These are phyloP conservation scores for Ophiostoma pallidulum DNA, from an alignment of 2,329 filamentous ascomycete species.

Conservation along the genomic window DNA sequence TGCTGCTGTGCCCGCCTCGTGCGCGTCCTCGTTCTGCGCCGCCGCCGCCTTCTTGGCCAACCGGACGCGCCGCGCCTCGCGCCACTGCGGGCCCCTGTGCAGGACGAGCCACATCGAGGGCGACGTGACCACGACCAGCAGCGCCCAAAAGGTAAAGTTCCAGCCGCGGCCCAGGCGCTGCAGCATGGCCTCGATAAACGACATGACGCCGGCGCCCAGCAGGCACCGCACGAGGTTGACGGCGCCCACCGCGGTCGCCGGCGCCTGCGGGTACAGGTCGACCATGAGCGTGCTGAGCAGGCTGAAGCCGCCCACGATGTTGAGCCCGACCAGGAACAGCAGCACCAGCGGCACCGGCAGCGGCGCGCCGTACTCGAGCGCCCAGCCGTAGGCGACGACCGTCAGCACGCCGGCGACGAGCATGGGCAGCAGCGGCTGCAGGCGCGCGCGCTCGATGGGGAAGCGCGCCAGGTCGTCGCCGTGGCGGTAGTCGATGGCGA, in stretches of 20 bases:
- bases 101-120: constrained; percentile 34
- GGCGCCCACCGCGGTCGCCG: constrained; percentile 45
- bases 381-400: constrained; percentile 44
- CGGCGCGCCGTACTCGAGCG: constrained; percentile 31
- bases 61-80: constrained; percentile 19
- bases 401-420: constrained; percentile 39
- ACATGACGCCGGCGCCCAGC: constrained; percentile 43
- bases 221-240: constrained; percentile 48
- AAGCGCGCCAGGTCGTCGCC: constrained; percentile 40
- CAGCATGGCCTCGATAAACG: constrained; percentile 43
- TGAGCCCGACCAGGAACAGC: constrained; percentile 36
- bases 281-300: constrained; percentile 43
- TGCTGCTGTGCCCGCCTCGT: too few species aligned
- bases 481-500: constrained; percentile 43
- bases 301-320: constrained; percentile 46
- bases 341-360: constrained; percentile 39
- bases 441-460: constrained; percentile 41
- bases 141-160: constrained; percentile 40
- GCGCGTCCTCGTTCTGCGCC: too few species aligned
- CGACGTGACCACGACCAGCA: constrained; percentile 31
- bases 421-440: constrained; percentile 41
- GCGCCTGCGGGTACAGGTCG: constrained; percentile 43
- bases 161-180: constrained; percentile 41
- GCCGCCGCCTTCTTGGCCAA: constrained; percentile 5
- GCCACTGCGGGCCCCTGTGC: constrained; percentile 34